Evolutionary conservation across 1,284 basidiomycete genomes (phyloP).

Genomic region (Tetrapyrgos nigripes): DNA sequence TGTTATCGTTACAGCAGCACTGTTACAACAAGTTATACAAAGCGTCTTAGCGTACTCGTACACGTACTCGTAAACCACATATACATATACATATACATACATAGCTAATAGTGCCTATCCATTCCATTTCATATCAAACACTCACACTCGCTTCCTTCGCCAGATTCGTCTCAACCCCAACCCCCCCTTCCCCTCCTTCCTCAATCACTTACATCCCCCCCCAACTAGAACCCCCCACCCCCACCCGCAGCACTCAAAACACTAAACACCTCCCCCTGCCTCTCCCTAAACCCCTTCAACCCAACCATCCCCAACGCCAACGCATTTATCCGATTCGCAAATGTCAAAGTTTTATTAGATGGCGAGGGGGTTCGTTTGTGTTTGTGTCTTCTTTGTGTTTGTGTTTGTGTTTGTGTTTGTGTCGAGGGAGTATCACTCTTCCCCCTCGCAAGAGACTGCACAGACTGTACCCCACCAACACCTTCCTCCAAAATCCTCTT

Average conservation of each 20-base stretch:
- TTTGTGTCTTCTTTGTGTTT: conserved; percentile 37
- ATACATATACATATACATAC: too few relatives aligned
- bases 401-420: conserved; percentile 50
- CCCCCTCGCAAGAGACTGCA: background rate
- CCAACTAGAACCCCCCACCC: background rate
- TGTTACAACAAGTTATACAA: too few relatives aligned
- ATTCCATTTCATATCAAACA: too few relatives aligned
- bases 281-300: conserved; percentile 71
- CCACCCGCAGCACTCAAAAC: conserved; percentile 55
- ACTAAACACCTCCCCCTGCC: conserved; percentile 75
- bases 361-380: too few relatives aligned
- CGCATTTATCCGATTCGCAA: conserved; percentile 77
- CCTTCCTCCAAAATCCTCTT: conserved; percentile 64
- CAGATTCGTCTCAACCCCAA: too few relatives aligned
- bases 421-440: conserved; percentile 19
- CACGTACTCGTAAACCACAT: too few relatives aligned
- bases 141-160: too few relatives aligned
- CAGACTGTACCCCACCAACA: conserved; percentile 46
- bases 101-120: too few relatives aligned
- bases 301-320: conserved; percentile 73
- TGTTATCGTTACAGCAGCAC: too few relatives aligned
- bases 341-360: conserved; percentile 65
- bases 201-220: too few relatives aligned
- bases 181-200: too few relatives aligned
- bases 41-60: too few relatives aligned